A percentile compares a stretch with the other conserved stretches of the same genome.
Conservation (phyloP, 192 early-diverging fungal species). For the Pilaira anomala region DNA sequence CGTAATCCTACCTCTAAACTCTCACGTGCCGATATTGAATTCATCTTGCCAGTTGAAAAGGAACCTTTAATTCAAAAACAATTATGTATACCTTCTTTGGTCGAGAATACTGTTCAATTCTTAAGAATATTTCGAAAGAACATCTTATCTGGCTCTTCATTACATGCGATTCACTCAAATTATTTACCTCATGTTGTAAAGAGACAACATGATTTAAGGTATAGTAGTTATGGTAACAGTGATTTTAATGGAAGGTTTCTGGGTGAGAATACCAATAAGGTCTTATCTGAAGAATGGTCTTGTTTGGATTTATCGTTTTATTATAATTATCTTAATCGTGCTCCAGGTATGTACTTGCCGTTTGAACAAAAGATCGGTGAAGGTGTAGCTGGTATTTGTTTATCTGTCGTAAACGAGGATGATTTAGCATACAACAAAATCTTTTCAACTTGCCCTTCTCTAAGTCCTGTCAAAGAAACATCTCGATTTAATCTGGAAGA, state of each 20-base stretch:
- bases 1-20: constrained; percentile 66
- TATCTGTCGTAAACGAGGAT: constrained; percentile 39
- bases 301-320: constrained; percentile 46
- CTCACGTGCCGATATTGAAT: constrained; percentile 70
- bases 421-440: constrained; percentile 7
- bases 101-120: constrained; percentile 59
- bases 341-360: constrained; percentile 28
- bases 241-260: background rate
- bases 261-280: constrained; percentile 6
- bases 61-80: constrained; percentile 35
- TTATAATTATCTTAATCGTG: constrained; percentile 43
- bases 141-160: constrained; percentile 38
- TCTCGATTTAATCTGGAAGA: constrained; percentile 1
- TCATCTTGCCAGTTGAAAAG: constrained; percentile 66
- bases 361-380: constrained; percentile 48
- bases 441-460: background rate
- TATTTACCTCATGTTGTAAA: constrained; percentile 40
- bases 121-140: constrained; percentile 65
- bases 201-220: constrained; percentile 41
- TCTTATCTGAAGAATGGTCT: constrained; percentile 1
- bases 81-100: constrained; percentile 49
- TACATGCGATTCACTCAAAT: constrained; percentile 37
- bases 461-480: background rate
- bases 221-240: constrained; percentile 20
- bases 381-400: constrained; percentile 53